Evolutionary conservation across 129 eudicot species (phyloP).

Genomic region (Smallanthus sonchifolius): DNA sequence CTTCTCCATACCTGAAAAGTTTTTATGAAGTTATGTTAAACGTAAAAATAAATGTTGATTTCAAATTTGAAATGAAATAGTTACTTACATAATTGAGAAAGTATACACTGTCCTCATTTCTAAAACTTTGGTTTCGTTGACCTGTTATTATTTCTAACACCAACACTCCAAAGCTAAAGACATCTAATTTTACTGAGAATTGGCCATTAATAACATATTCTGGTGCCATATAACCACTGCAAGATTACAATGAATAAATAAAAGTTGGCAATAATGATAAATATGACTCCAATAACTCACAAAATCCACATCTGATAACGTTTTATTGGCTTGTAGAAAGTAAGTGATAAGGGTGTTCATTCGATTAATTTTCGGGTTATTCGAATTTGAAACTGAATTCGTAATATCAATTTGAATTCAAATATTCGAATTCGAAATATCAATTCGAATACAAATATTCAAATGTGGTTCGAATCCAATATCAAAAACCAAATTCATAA

Average conservation of each 20-base stretch:
- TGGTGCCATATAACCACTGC: background rate
- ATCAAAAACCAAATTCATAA: too few relatives aligned
- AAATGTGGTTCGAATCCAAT: too few relatives aligned
- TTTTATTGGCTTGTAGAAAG: too few relatives aligned
- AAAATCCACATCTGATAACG: too few relatives aligned
- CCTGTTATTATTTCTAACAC: slow-evolving; percentile 8
- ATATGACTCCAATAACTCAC: too few relatives aligned
- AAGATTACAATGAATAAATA: background rate
- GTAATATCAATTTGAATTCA: too few relatives aligned
- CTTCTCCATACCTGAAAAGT: background rate
- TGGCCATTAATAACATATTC: background rate
- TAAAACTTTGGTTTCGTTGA: background rate
- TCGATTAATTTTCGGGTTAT: too few relatives aligned
- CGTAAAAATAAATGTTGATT: background rate
- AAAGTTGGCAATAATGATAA: background rate
- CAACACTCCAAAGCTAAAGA: slow-evolving; percentile 29
- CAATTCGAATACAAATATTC: too few relatives aligned
- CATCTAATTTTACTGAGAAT: slow-evolving; percentile 20
- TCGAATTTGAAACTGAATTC: too few relatives aligned
- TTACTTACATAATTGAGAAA: background rate
- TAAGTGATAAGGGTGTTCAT: too few relatives aligned
- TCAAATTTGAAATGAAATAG: background rate
- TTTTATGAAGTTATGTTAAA: background rate
- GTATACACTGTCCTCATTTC: background rate
- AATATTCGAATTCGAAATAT: too few relatives aligned